Evolutionary conservation across 2,329 filamentous ascomycete species (phyloP).

Genomic region (Penicillium psychrosexuale): DNA sequence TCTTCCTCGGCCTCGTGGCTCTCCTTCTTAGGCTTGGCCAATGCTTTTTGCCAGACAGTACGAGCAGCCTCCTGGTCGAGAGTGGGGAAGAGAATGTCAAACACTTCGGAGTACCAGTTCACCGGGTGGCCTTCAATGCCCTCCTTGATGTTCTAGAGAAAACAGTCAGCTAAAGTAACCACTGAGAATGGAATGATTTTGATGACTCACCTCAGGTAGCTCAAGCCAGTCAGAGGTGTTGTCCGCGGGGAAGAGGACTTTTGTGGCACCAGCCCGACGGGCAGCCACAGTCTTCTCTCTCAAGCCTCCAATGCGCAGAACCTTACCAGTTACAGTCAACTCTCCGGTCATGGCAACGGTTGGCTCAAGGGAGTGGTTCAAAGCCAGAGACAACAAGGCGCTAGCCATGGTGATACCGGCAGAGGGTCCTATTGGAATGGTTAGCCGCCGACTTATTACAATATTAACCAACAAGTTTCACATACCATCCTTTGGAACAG

Average conservation of each 20-base stretch:
- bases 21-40: constrained; percentile 54
- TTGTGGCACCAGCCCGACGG: constrained; percentile 84
- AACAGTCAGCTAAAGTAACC: constrained; percentile 18
- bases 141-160: constrained; percentile 86
- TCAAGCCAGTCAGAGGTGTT: constrained; percentile 98
- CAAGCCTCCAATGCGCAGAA: constrained; percentile 87
- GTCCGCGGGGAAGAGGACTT: constrained; percentile 90
- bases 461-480: constrained; percentile 9
- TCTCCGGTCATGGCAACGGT: constrained; percentile 98
- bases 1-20: constrained; percentile 27
- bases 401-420: constrained; percentile 99
- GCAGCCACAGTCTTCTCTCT: constrained; percentile 97
- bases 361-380: constrained; percentile 74
- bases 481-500: constrained; percentile 83
- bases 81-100: constrained; percentile 81
- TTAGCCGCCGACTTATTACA: constrained; percentile 9
- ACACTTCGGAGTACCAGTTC: constrained; percentile 91
- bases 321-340: constrained; percentile 93
- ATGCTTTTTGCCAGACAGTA: constrained; percentile 64
- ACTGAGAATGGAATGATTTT: neutral
- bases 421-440: constrained; percentile 56
- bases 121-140: constrained; percentile 89
- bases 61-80: constrained; percentile 72
- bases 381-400: constrained; percentile 76
- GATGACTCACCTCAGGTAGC: constrained; percentile 77